phyloP scores from a whole-genome alignment of 306 rosid species.

The Hippophae tibetana region DNA sequence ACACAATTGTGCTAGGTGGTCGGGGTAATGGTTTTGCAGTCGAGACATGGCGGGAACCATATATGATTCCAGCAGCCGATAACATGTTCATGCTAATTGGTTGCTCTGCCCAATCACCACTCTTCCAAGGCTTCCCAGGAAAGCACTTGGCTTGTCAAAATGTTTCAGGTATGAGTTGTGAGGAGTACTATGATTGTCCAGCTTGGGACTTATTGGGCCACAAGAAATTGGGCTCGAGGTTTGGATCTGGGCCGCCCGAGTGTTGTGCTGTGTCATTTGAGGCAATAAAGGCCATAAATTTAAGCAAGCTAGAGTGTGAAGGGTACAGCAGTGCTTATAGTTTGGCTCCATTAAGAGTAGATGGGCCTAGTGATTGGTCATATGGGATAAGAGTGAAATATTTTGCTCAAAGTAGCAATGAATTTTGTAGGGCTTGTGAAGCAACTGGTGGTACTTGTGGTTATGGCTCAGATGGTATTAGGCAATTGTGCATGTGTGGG shows the following conservation, averaged over 20 bases:
- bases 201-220: constrained; percentile 79
- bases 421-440: constrained; percentile 68
- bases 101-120: constrained; percentile 73
- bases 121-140: constrained; percentile 85
- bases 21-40: constrained; percentile 65
- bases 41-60: constrained; percentile 74
- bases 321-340: constrained; percentile 86
- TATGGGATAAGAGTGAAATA: constrained; percentile 86
- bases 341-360: constrained; percentile 70
- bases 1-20: constrained; percentile 52
- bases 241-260: constrained; percentile 70
- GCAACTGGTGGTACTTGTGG: constrained; percentile 96
- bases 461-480: constrained; percentile 51
- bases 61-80: constrained; percentile 65
- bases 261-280: constrained; percentile 74
- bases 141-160: constrained; percentile 85
- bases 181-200: constrained; percentile 74
- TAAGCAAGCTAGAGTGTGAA: constrained; percentile 71
- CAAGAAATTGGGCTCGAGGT: constrained; percentile 28
- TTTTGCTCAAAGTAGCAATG: constrained; percentile 65
- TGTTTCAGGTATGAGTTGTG: constrained; percentile 88
- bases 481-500: constrained; percentile 77
- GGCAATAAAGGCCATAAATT: constrained; percentile 64
- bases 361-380: constrained; percentile 66
- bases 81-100: constrained; percentile 89